Base-by-base conservation (phyloP, 139 green algal genomes). In the Closterium sp. region DNA sequence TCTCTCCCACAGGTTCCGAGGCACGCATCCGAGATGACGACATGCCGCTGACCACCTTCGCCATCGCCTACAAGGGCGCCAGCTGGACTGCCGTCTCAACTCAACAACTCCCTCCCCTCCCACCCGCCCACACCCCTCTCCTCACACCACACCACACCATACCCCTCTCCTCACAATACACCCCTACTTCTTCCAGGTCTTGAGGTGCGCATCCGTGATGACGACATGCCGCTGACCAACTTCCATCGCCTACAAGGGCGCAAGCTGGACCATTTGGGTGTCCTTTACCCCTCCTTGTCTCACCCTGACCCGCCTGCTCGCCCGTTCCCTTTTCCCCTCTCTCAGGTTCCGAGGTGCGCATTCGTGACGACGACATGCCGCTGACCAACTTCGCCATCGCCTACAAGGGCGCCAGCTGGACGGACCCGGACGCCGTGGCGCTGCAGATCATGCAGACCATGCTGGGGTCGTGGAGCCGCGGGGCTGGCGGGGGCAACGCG, bases 381-480 rank as follows among this genome's bases (percentile, higher is more conserved):
- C 93, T 97, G 88, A 95, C 99, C 87, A 96, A 97, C 9, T 90
- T 99, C 34, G 98, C 98, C 1, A 98, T 99, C 95, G 93, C 93
- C 19, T 45, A 95, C 32, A 96, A 99, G 96, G 98, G 98, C 32
- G 97, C 97, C 9, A 95, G 96, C 9, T 99, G 97, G 97, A 97
- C 97, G 17, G 97, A 99, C 95, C 96, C 98, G 27, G 98, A 99
- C 96, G 96, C 96, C 70, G 95, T 99, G n/a, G 95, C 98, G 0
- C 96, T 99, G 70, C 98, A 99, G 98, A 97, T 99, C 89, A 98
- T 99, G 96, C 98, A 99, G 96, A 96, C 95, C 19, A 97, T 98
- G 96, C 95, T 98, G 17, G 97, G 97, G 9, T 87, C 89, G 22
- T 96, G 94, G 94, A 95, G 95, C 91, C 95, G 87, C 45, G 87